These are phyloP conservation scores for Vitis cinerea DNA, from an alignment of 164 flowering plant species.

Conservation along the genomic window DNA sequence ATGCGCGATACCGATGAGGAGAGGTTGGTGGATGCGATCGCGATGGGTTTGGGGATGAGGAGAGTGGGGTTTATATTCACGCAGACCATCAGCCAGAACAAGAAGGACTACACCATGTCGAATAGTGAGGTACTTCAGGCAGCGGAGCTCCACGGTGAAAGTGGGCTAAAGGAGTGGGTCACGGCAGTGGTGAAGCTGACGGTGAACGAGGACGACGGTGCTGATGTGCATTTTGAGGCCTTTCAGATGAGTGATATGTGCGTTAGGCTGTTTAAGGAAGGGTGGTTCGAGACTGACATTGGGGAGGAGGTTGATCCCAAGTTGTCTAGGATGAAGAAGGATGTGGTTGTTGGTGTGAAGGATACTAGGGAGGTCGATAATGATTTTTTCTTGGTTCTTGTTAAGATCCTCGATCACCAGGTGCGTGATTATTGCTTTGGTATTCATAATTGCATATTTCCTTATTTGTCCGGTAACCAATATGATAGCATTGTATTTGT, in stretches of 20 bases:
- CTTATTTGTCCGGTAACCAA: background rate
- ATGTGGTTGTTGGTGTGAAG: slow-evolving; percentile 85
- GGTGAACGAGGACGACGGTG: slow-evolving; percentile 85
- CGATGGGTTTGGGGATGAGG: slow-evolving; percentile 63
- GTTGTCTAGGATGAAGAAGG: slow-evolving; percentile 84
- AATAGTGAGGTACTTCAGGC: slow-evolving; percentile 79
- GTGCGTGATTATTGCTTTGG: slow-evolving; percentile 24
- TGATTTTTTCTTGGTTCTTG: slow-evolving; percentile 91
- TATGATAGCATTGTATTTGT: too few relatives aligned
- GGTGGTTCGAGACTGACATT: slow-evolving; percentile 75
- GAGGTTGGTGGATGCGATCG: slow-evolving; percentile 60
- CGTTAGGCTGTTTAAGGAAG: slow-evolving; percentile 78
- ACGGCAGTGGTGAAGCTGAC: slow-evolving; percentile 84
- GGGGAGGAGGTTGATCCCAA: slow-evolving; percentile 66
- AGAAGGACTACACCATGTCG: slow-evolving; percentile 77
- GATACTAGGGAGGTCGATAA: slow-evolving; percentile 83
- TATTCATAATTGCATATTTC: background rate
- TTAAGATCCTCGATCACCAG: slow-evolving; percentile 91
- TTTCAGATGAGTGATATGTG: slow-evolving; percentile 98
- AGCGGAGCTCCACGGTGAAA: slow-evolving; percentile 71
- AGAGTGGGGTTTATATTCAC: slow-evolving; percentile 73
- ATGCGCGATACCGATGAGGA: slow-evolving; percentile 69
- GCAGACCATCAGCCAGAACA: slow-evolving; percentile 75
- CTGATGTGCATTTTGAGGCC: slow-evolving; percentile 91
- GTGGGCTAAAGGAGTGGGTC: slow-evolving; percentile 92